Evolutionary conservation across 2,329 filamentous ascomycete species (phyloP), one percentile per base, ranked within the genome.

Genomic region (Cercospora zeae-maydis): DNA sequence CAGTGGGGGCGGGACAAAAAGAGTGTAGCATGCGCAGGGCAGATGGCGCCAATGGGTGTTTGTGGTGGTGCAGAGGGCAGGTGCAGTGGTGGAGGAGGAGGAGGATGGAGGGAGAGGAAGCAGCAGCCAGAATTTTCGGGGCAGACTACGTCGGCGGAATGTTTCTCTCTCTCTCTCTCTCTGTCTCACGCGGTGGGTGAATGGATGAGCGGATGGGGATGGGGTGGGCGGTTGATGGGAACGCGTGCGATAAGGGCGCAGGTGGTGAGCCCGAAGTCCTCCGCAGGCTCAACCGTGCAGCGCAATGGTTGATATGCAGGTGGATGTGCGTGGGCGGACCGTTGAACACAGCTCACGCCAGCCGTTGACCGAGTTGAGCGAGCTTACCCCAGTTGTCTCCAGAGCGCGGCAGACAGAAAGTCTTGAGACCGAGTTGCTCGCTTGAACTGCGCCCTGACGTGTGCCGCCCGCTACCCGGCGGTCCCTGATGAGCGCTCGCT

Each of bases 21-120:
- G 67, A 69, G 61, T 37, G 65, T 61, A 51, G 64, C 59, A 65
- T 64, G 57, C 63, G 51, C 53, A 24, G 57, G 63, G 51, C 53
- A 24, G 30, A 14, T 24, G 7, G 51, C 53, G 63, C 60, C 59
- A 49, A 60, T 58, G 65, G 42, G 53, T 64, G 45, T 19, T 31
- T 51, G 59, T 54, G 21, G 42, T 16, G 47, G 51, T 55, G 31
- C 19, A n/a, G 34, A 42, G 27, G 19, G 57, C 49, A 11, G 56
- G 37, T n/a, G 61, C 27, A 21, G 54, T 61, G 31, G 60, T 42
- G 49, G 60, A 30, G 2, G 39, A 14, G 31, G 60, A 34, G 49
- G 60, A 30, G 2, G 39, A 14, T 45, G 10, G 24, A 27, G 24
- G 37, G 16, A 21, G 30, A 57, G 24, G 27, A 55, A 53, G 54